Conservation (phyloP, 2,329 filamentous ascomycete species). For the Alternaria sp. region DNA sequence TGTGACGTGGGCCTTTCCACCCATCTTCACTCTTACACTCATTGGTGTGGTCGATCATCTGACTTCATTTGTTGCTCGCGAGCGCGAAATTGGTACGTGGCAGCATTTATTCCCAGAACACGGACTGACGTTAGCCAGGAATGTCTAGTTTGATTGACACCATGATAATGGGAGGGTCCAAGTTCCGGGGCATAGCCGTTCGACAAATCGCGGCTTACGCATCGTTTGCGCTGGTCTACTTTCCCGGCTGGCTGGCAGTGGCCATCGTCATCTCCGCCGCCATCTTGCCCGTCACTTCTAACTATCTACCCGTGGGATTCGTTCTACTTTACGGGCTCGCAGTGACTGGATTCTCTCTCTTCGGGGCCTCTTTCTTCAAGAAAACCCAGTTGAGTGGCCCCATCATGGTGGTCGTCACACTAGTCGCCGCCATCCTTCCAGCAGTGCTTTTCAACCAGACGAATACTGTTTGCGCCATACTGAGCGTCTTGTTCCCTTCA, state of each 20-base stretch:
- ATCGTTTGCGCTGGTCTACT: slow-evolving; percentile 79
- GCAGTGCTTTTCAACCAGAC: slow-evolving; percentile 66
- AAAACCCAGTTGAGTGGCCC: slow-evolving; percentile 89
- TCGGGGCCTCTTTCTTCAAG: slow-evolving; percentile 83
- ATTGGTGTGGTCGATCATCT: background rate
- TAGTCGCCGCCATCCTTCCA: slow-evolving; percentile 84
- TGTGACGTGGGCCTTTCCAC: background rate
- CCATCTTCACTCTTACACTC: background rate
- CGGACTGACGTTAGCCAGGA: background rate
- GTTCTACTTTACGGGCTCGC: slow-evolving; percentile 77
- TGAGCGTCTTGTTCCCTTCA: slow-evolving; percentile 81
- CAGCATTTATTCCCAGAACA: background rate
- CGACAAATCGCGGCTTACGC: slow-evolving; percentile 73
- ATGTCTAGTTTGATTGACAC: slow-evolving; percentile 71
- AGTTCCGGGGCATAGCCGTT: slow-evolving; percentile 66
- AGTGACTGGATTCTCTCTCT: slow-evolving; percentile 78
- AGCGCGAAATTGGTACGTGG: background rate
- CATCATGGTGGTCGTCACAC: slow-evolving; percentile 71
- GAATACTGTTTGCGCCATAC: slow-evolving; percentile 65
- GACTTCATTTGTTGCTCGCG: background rate
- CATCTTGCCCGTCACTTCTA: slow-evolving; percentile 57
- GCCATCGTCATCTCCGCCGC: slow-evolving; percentile 69
- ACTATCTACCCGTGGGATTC: slow-evolving; percentile 60
- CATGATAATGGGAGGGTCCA: slow-evolving; percentile 58
- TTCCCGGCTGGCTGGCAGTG: slow-evolving; percentile 82